Evolutionary conservation across 202 grass and related monocot species (phyloP).

Genomic region (Panicum virgatum): DNA sequence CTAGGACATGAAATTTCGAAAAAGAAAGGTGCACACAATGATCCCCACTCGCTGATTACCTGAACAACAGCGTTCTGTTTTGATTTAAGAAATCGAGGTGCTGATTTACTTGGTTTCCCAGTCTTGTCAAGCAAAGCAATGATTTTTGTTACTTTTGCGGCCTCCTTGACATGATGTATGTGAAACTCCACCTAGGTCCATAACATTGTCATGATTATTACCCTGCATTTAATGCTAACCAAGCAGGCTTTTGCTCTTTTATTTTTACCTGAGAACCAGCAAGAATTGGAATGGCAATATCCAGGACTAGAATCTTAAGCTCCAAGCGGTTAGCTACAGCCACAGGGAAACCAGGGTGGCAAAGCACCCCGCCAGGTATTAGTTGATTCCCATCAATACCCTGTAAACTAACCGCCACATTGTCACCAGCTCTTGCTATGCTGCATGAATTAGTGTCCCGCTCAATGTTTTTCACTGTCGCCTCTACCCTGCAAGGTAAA

Average conservation of each 20-base stretch:
- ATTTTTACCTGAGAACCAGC: conserved; percentile 75
- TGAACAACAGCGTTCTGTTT: conserved; percentile 87
- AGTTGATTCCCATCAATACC: conserved; percentile 58
- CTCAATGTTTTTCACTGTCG: conserved; percentile 74
- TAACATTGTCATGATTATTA: conserved; percentile 29
- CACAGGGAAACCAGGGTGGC: conserved; percentile 74
- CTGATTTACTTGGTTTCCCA: conserved; percentile 68
- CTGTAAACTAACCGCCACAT: conserved; percentile 66
- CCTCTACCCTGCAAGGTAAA: conserved; percentile 65
- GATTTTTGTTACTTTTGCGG: conserved; percentile 76
- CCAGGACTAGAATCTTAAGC: conserved; percentile 81
- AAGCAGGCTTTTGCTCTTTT: conserved; percentile 24
- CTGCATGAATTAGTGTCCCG: conserved; percentile 64
- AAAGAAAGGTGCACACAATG: conserved; percentile 2
- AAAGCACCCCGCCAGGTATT: conserved; percentile 81
- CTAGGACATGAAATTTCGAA: neutral
- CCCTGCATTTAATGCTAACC: conserved; percentile 11
- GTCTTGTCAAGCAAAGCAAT: conserved; percentile 79
- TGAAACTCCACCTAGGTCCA: conserved; percentile 85
- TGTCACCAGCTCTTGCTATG: conserved; percentile 79
- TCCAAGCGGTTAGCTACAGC: conserved; percentile 62
- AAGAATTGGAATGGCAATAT: conserved; percentile 69
- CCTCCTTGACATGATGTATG: conserved; percentile 94
- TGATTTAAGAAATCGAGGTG: conserved; percentile 83
- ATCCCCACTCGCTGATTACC: conserved; percentile 41